phyloP scores from a whole-genome alignment of 306 rosid genomes.

The Pyrus communis region DNA sequence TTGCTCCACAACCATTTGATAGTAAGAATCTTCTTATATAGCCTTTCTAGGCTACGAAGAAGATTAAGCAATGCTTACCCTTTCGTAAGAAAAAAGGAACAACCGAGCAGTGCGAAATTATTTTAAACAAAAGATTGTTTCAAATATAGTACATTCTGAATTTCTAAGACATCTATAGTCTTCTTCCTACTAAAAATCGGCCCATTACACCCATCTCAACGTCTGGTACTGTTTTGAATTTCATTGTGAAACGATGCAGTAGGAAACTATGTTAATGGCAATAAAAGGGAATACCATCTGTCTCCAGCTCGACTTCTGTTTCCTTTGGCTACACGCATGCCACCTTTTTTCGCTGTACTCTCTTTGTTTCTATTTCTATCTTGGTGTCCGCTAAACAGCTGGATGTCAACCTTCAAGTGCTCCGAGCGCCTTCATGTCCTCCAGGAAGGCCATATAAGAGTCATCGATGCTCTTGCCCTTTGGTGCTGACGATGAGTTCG shows the following conservation, averaged over 20 bases:
- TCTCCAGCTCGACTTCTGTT: neutral
- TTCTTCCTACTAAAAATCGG: neutral
- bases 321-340: neutral
- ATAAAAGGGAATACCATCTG: neutral
- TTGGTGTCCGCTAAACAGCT: neutral
- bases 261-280: neutral
- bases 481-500: slow-evolving; percentile 42
- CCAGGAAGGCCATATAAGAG: slow-evolving; percentile 67
- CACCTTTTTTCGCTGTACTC: neutral
- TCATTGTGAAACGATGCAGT: neutral
- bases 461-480: slow-evolving; percentile 66
- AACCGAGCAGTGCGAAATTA: neutral
- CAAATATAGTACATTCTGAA: slow-evolving; percentile 6
- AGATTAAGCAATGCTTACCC: neutral
- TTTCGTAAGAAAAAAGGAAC: neutral
- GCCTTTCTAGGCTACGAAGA: neutral
- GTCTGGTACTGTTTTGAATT: neutral
- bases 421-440: slow-evolving; percentile 83
- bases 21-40: neutral
- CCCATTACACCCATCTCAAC: neutral
- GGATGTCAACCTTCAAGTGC: slow-evolving; percentile 69
- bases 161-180: neutral
- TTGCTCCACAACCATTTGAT: neutral
- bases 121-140: neutral
- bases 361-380: neutral